Base-by-base conservation (phyloP, 2,329 filamentous ascomycete genomes). In the Penicillium sp. region DNA sequence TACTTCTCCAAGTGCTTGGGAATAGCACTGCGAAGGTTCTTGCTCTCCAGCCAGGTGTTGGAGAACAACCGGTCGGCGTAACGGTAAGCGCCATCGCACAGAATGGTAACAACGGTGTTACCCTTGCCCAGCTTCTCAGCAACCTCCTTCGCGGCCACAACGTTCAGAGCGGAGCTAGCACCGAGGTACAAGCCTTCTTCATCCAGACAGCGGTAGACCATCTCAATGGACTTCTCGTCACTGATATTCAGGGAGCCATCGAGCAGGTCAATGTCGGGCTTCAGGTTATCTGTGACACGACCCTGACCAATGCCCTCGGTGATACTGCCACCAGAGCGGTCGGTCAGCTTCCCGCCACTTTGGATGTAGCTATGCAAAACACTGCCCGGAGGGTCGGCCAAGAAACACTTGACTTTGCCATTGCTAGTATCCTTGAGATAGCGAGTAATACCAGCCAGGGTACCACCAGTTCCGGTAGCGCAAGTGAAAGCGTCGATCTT, bases 291-390 rank as follows among this genome's bases (percentile, higher is more conserved):
- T n/a, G 94, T 99, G 47, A 99, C 84, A 47, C 94, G 88, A 34
- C 94, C 94, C 77, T 97, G 94, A 18, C 94, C 94, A 66, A 99
- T 99, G 23, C 94, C 94, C 76, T 99, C 94, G 2, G 94, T 99
- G 75, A 99, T 97, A 67, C 88, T 94, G 49, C 88, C 86, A 9
- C 94, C 94, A 2, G 79, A 78, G 46, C 94, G 82, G 68, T 96
- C 93, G n/a, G 79, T 78, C 49, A 97, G 79, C 70, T 88, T 87
- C 36, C 92, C 92, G 12, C 91, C 91, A 15, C 87, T 92, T 54
- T 84, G 82, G 62, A 99, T 87, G 77, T 96, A 97, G 55, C 88
- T 90, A 78, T 96, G 91, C 66, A 99, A 82, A 39, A 97, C 92
- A 63, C 87, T 92, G 56, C 94, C 94, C 0, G 94, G 94, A 2